These are phyloP conservation scores for Kuraishia capsulata DNA, from an alignment of 805 yeast species.

Conservation along the genomic window DNA sequence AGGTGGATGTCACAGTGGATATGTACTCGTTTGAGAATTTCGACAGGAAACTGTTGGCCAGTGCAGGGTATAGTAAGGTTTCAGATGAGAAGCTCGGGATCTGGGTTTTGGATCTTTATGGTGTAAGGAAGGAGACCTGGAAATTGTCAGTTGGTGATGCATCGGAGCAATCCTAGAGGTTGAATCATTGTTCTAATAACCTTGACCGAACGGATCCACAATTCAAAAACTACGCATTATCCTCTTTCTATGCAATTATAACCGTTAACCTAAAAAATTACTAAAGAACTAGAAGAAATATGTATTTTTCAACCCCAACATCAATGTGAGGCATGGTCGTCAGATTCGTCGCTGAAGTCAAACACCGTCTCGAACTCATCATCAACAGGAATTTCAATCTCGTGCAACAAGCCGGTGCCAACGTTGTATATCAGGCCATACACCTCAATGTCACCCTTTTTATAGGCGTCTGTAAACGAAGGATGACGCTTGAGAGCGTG, in stretches of 20 bases:
- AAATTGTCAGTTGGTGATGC: not conserved
- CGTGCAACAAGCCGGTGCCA: slow-evolving; percentile 52
- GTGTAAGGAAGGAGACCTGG: not conserved
- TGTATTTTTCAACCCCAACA: not conserved
- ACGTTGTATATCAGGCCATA: slow-evolving; percentile 85
- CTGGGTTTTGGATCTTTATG: not conserved
- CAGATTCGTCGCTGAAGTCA: slow-evolving; percentile 8
- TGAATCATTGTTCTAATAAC: no score
- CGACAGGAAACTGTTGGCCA: slow-evolving; percentile 24
- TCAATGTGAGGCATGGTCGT: slow-evolving; percentile 3
- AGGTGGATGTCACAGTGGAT: slow-evolving; percentile 34
- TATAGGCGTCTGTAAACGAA: slow-evolving; percentile 57
- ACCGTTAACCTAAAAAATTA: not conserved
- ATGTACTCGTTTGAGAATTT: slow-evolving; percentile 42
- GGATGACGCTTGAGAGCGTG: slow-evolving; percentile 57
- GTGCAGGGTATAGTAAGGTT: not conserved
- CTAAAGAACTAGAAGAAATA: not conserved
- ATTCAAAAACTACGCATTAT: no score
- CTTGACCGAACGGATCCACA: no score
- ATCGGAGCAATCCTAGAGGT: no score
- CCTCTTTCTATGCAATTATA: no score
- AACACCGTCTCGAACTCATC: slow-evolving; percentile 9
- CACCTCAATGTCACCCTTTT: slow-evolving; percentile 57
- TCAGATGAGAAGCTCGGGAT: not conserved
- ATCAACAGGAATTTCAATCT: slow-evolving; percentile 18